Evolutionary conservation across 2,329 filamentous ascomycete species (phyloP).

Genomic region (Diplocarpon mali): DNA sequence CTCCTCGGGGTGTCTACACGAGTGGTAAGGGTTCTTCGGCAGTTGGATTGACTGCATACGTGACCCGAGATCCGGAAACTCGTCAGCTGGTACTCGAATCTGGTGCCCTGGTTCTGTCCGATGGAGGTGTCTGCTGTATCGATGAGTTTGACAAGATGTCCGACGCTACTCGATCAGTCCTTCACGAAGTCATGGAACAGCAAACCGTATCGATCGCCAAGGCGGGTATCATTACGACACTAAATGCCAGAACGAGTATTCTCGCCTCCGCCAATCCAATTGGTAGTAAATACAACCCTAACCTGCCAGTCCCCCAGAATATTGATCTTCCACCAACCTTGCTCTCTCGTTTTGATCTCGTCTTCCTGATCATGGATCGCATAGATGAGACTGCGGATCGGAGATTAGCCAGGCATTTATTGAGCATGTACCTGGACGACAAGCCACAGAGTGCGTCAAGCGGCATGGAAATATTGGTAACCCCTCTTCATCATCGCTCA

Average conservation of each 20-base stretch:
- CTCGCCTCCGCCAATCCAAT: constrained; percentile 96
- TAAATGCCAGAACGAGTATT: constrained; percentile 92
- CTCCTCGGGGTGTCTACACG: constrained; percentile 73
- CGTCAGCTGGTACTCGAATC: constrained; percentile 65
- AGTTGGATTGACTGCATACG: constrained; percentile 67
- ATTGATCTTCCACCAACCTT: constrained; percentile 94
- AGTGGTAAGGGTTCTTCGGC: constrained; percentile 67
- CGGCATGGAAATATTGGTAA: constrained; percentile 67
- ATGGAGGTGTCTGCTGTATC: constrained; percentile 68
- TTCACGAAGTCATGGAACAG: constrained; percentile 75
- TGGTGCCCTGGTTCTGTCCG: constrained; percentile 61
- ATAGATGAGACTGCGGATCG: constrained; percentile 86
- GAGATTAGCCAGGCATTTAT: constrained; percentile 78
- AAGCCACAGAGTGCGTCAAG: constrained; percentile 73
- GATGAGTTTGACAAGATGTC: constrained; percentile 77
- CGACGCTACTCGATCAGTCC: constrained; percentile 59
- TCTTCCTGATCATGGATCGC: constrained; percentile 91
- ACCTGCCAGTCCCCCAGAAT: constrained; percentile 91
- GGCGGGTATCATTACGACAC: constrained; percentile 70
- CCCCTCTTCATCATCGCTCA: constrained; percentile 26
- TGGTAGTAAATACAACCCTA: constrained; percentile 93
- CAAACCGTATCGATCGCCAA: constrained; percentile 71
- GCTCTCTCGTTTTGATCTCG: constrained; percentile 89
- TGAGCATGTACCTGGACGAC: constrained; percentile 96
- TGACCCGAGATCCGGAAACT: constrained; percentile 64